Percentiles rank a stretch among this genome's conserved stretches.
phyloP scores from a whole-genome alignment of 2,329 filamentous ascomycete species.

The Nothophaeocryptopus gaeumannii region DNA sequence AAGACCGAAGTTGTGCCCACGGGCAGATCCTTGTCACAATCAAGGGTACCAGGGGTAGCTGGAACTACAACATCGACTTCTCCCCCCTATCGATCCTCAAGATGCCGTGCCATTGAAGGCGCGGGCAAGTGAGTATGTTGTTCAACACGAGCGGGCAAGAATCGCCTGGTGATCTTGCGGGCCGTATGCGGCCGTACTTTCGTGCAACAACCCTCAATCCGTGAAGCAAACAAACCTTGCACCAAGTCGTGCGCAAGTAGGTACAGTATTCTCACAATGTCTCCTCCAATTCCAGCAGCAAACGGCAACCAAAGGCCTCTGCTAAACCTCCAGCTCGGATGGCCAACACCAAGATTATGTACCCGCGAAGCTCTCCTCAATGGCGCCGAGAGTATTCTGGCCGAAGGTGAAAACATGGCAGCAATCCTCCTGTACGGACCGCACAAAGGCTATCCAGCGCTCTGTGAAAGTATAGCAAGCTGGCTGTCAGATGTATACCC shows the following conservation, averaged over 20 bases:
- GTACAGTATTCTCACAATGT: too few relatives aligned
- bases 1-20: too few relatives aligned
- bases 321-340: conserved; percentile 12
- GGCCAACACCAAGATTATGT: conserved; percentile 11
- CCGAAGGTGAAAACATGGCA: conserved; percentile 10
- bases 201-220: too few relatives aligned
- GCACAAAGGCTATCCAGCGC: conserved; percentile 6
- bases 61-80: too few relatives aligned
- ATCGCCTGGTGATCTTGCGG: background rate
- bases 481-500: conserved; percentile 11
- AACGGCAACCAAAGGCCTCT: conserved; percentile 1
- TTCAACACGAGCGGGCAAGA: background rate
- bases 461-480: conserved; percentile 9
- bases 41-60: too few relatives aligned
- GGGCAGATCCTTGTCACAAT: too few relatives aligned
- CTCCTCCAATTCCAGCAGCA: background rate
- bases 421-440: conserved; percentile 16
- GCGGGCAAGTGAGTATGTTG: background rate
- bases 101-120: background rate
- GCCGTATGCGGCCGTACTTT: background rate
- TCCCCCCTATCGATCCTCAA: too few relatives aligned
- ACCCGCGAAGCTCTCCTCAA: conserved; percentile 9
- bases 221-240: too few relatives aligned
- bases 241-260: too few relatives aligned
- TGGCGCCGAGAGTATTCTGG: conserved; percentile 8